Evolutionary conservation across 495 filamentous ascomycete genomes (phyloP), one percentile per base, ranked within the genome.

Genomic region (Penicillium macrosclerotiorum): DNA sequence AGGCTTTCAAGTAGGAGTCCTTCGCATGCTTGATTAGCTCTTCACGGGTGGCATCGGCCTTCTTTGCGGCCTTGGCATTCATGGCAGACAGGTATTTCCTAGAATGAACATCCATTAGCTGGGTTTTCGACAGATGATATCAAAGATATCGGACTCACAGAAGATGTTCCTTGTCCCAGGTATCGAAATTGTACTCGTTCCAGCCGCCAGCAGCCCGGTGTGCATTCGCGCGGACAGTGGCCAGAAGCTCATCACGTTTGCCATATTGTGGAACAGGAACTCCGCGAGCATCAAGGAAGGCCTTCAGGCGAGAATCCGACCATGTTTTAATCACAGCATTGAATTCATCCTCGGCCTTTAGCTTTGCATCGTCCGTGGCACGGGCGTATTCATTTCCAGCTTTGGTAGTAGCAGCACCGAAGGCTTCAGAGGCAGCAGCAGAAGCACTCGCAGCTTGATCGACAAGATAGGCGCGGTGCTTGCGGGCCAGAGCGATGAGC

Each of bases 401-500:
- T 49, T 79, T 86, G 54, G 86, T 82, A 32, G 89, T 94, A 37
- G 90, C 90, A 43, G 90, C 90, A 34, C 88, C 88, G 47, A 78
- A 83, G 14, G 80, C 80, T 19, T 81, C 83, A 3, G 80, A 72
- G 26, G 59, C 67, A 12, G 52, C 55, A 35, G 72, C 71, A 33
- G 79, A 74, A 57, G 53, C 74, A 39, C 78, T 85, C 47, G 62
- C 59, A 16, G 60, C 70, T 19, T 92, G 82, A 29, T 82, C 85
- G 16, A 84, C 70, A 43, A 95, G 72, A 37, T 82, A 76, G 33
- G 83, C 79, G 37, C 88, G 88, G 73, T 96, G 78, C 75, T 95
- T 94, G 56, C 93, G 88, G 40, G 90, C 89, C 37, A 97, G 81
- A 37, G 93, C 90, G 35, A 93, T 68, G 13, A 97, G 80, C 61